Evolutionary conservation across 495 filamentous ascomycete genomes (phyloP).

Genomic region (Bacidia rubella): DNA sequence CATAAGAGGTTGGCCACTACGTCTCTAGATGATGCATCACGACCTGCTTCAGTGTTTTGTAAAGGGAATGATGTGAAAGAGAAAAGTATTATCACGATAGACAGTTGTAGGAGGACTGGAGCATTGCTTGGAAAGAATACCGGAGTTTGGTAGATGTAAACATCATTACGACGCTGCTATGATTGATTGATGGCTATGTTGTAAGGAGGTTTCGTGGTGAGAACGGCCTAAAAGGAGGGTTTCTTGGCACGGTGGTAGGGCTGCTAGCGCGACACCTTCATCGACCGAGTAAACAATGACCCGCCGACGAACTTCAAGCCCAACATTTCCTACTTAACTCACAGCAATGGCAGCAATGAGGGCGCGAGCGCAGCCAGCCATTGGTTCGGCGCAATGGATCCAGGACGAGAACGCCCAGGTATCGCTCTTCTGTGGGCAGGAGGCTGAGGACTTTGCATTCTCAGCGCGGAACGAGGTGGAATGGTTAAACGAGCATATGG

Average conservation of each 20-base stretch:
- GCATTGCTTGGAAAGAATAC: too few species aligned
- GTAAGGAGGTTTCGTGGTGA: too few species aligned
- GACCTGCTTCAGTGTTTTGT: too few species aligned
- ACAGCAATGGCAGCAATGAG: conserved; percentile 32
- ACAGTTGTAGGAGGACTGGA: too few species aligned
- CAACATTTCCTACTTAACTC: neutral
- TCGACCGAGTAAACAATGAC: conserved; percentile 4
- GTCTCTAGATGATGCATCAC: too few species aligned
- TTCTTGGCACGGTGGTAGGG: neutral
- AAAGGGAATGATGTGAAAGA: too few species aligned
- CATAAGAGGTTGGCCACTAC: too few species aligned
- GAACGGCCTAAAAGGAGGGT: neutral
- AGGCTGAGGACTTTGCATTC: conserved; percentile 81
- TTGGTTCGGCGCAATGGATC: conserved; percentile 59
- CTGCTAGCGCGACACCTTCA: neutral
- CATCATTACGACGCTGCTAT: too few species aligned
- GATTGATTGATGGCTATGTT: too few species aligned
- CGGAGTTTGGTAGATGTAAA: too few species aligned
- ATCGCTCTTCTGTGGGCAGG: conserved; percentile 48
- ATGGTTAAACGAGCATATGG: conserved; percentile 96
- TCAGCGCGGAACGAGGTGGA: conserved; percentile 81
- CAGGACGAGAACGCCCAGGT: conserved; percentile 51
- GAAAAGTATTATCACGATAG: too few species aligned
- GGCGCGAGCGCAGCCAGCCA: conserved; percentile 35
- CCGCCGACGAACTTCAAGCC: neutral